These are phyloP conservation scores for Leptographium lundbergii DNA, from an alignment of 2,329 filamentous ascomycete genomes.

Conservation along the genomic window DNA sequence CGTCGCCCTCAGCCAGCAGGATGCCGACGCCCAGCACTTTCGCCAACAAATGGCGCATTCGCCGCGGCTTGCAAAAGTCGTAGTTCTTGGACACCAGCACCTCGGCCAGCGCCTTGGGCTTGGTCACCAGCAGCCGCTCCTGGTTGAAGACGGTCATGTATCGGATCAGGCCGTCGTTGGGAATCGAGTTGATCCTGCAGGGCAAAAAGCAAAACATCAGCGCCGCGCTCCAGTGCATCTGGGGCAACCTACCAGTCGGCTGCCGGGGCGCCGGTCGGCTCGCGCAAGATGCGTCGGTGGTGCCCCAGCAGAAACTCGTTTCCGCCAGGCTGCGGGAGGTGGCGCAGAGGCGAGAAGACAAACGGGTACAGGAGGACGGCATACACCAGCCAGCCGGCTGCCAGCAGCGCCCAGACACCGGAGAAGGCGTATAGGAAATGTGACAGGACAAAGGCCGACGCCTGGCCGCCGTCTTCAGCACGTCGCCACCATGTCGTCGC, in stretches of 20 bases:
- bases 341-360: conserved; percentile 34
- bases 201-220: conserved; percentile 2
- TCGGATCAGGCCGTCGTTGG: conserved; percentile 56
- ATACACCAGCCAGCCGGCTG: conserved; percentile 26
- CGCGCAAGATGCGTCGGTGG: conserved; percentile 23
- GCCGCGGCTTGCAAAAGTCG: conserved; percentile 51
- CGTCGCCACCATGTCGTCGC: conserved; percentile 2
- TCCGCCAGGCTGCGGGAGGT: conserved; percentile 30
- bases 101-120: conserved; percentile 54
- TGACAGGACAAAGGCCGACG: background rate
- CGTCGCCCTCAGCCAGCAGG: conserved; percentile 77
- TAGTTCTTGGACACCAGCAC: conserved; percentile 57
- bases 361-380: conserved; percentile 33
- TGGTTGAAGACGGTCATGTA: conserved; percentile 50
- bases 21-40: conserved; percentile 58
- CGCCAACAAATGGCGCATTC: conserved; percentile 42
- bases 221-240: background rate
- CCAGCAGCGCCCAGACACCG: conserved; percentile 22
- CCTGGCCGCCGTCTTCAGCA: background rate
- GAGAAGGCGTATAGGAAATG: conserved; percentile 23
- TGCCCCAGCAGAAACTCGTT: conserved; percentile 38
- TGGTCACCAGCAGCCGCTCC: conserved; percentile 49
- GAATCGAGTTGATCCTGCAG: conserved; percentile 44
- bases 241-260: conserved; percentile 30
- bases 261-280: conserved; percentile 30